Evolutionary conservation across 257 asterid species (phyloP).

Genomic region (Rhazya stricta): DNA sequence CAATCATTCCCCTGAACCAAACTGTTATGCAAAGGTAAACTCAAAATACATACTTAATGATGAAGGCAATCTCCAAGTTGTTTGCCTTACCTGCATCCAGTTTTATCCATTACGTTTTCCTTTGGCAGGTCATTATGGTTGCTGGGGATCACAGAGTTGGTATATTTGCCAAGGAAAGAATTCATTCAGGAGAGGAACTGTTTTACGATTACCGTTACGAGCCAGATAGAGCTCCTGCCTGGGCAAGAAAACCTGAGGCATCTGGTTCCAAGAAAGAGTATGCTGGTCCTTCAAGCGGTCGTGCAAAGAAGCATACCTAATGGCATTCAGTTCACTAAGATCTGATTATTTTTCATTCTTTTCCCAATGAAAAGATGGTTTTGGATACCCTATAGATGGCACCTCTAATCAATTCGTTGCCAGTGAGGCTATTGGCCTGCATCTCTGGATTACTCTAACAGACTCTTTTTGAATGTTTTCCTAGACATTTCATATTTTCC

Average conservation of each 20-base stretch:
- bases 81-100: neutral
- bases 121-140: conserved; percentile 79
- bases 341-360: conserved; percentile 19
- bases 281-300: conserved; percentile 29
- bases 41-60: neutral
- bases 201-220: conserved; percentile 84
- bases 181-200: conserved; percentile 78
- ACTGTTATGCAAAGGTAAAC: conserved; percentile 85
- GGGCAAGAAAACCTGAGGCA: conserved; percentile 91
- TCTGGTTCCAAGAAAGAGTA: conserved; percentile 43
- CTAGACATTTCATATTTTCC: conserved; percentile 3
- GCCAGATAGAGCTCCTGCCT: conserved; percentile 76
- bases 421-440: neutral
- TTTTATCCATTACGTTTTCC: neutral
- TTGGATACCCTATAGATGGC: conserved; percentile 8
- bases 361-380: conserved; percentile 19
- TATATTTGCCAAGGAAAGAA: conserved; percentile 80
- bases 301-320: conserved; percentile 41
- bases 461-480: conserved; percentile 9
- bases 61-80: neutral
- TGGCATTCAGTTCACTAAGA: conserved; percentile 13
- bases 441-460: conserved; percentile 14
- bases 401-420: conserved; percentile 11
- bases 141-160: conserved; percentile 95
- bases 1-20: conserved; percentile 89